Percentiles rank a stretch among this genome's conserved stretches.
Evolutionary conservation across 192 early-diverging fungal genomes (phyloP).

Genomic region (Coemansia sp.): DNA sequence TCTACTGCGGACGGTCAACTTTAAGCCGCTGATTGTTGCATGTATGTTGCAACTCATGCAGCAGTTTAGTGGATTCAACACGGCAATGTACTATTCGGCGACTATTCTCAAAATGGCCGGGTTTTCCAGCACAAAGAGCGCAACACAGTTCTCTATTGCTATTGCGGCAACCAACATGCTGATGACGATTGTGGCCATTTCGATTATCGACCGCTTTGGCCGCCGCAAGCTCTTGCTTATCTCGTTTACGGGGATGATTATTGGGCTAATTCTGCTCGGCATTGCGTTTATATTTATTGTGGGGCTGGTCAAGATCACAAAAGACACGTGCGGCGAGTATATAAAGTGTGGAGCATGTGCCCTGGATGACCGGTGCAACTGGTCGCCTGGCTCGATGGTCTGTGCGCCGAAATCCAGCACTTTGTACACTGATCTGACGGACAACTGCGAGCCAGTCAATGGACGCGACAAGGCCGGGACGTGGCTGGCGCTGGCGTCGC

Average conservation of each 20-base stretch:
- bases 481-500: constrained; percentile 50
- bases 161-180: constrained; percentile 62
- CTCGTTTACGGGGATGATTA: constrained; percentile 49
- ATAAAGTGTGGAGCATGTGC: constrained; percentile 42
- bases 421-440: constrained; percentile 29
- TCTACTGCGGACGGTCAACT: constrained; percentile 56
- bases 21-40: constrained; percentile 62
- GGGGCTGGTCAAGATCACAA: constrained; percentile 52
- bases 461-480: constrained; percentile 38
- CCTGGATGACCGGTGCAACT: constrained; percentile 40
- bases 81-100: constrained; percentile 70
- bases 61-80: constrained; percentile 75
- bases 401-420: constrained; percentile 22
- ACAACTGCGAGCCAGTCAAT: constrained; percentile 27
- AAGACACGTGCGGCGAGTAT: constrained; percentile 41
- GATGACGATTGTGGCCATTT: constrained; percentile 80
- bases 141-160: constrained; percentile 51
- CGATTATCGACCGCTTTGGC: constrained; percentile 78
- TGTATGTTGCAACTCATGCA: constrained; percentile 68
- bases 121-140: constrained; percentile 55
- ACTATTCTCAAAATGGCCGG: constrained; percentile 55
- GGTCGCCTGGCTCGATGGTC: constrained; percentile 32
- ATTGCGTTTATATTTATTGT: constrained; percentile 54
- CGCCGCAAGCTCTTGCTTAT: constrained; percentile 63
- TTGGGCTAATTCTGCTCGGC: constrained; percentile 40